Evolutionary conservation across 78 protist species (phyloP), one percentile per base, ranked within the genome.

Genomic region (Anaeramoeba flamelloides): DNA sequence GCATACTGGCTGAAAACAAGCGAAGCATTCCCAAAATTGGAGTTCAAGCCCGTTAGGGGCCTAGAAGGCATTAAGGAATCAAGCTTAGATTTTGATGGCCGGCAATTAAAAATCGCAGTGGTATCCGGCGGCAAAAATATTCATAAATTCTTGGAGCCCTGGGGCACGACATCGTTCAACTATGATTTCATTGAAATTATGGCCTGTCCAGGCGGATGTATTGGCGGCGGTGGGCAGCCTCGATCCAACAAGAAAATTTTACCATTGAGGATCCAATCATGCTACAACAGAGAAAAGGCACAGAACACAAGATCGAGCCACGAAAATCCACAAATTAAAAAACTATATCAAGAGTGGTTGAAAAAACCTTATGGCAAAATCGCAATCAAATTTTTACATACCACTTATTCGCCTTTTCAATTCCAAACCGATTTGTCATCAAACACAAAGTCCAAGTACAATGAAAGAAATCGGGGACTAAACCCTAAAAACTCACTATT

Each of bases 91-190:
- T 0, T 69, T 40, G 85, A 17, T 22, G 79, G 40, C 2, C 0
- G 22, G 17, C 30, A 39, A 31, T 17, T 84, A 26, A 8, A 40
- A 1, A 86, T 89, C 38, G 90, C 90, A 0, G 39, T 22, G 0
- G 94, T 93, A 1, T 87, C 91, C 80, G 96, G 99, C 17, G 92
- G 93, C 80, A 80, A 92, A 36, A 93, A 91, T 84, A 95, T 95
- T 75, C 96, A 91, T 81, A 94, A 89, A 85, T 1, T 94, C 8
- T 90, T 95, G 4, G 86, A 90, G 33, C 82, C 83, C 40, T 34
- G 91, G 36, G 17, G 17, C 34, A 3, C 22, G 17, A 31, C 36
- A 32, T 3, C 40, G 32, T 36, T 78, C 32, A 12, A 1, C 31
- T 92, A 85, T 75, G 75, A 88, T 39, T 89, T 69, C 53, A 82